A percentile compares a stretch with the other conserved stretches of the same genome.
Conservation (phyloP, 2,329 filamentous ascomycete genomes). For the Xylariaceae sp. region DNA sequence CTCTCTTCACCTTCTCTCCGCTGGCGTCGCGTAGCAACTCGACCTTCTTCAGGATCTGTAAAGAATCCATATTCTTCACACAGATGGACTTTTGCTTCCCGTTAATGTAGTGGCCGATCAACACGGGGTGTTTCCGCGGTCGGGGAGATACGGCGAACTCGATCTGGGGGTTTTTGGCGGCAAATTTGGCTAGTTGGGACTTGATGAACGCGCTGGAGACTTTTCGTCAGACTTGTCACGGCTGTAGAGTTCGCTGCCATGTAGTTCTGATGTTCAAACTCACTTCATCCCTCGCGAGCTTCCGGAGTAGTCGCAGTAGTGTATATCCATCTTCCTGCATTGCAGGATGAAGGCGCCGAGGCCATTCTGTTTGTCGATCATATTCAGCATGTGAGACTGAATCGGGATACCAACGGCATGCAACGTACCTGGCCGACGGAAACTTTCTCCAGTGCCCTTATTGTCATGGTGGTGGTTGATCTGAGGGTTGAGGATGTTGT, state of each 20-base stretch:
- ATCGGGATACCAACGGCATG: too few species aligned
- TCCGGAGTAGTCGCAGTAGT: constrained; percentile 95
- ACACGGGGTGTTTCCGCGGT: constrained; percentile 81
- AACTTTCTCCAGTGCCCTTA: constrained; percentile 48
- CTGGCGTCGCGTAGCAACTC: constrained; percentile 67
- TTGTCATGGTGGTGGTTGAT: constrained; percentile 45
- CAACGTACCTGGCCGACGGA: constrained; percentile 48
- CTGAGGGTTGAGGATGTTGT: constrained; percentile 8
- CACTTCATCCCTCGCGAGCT: constrained; percentile 94
- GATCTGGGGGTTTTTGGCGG: constrained; percentile 74
- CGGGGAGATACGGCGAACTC: constrained; percentile 89
- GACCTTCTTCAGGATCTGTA: constrained; percentile 76
- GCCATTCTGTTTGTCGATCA: constrained; percentile 64
- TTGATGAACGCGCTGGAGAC: constrained; percentile 71
- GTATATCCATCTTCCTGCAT: constrained; percentile 92
- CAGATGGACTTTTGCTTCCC: constrained; percentile 80
- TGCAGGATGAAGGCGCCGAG: constrained; percentile 94
- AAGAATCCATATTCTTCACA: constrained; percentile 76
- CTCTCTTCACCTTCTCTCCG: constrained; percentile 64
- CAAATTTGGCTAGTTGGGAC: constrained; percentile 69
- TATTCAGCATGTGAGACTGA: background rate
- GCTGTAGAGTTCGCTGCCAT: background rate
- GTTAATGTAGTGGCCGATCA: constrained; percentile 90
- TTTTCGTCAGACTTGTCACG: constrained; percentile 22
- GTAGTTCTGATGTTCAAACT: constrained; percentile 2